Conservation (phyloP, 176 grass and related monocot species). For the Raddia distichophylla region DNA sequence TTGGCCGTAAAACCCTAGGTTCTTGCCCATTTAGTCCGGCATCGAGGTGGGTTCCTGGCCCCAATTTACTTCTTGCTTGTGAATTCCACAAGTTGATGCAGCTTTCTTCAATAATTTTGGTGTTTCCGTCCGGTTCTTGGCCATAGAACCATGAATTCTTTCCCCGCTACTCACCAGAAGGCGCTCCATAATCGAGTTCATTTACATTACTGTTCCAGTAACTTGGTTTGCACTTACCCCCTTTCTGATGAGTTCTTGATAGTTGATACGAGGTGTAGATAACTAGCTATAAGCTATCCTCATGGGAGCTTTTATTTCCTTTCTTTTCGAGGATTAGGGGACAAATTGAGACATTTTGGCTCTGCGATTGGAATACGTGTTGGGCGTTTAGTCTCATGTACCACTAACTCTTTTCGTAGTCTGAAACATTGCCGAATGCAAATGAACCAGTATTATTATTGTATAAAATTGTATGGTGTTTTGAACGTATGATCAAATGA, state of each 20-base stretch:
- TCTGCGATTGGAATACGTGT: not conserved
- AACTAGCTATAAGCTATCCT: too few relatives aligned
- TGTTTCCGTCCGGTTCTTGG: not conserved
- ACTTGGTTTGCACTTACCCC: not conserved
- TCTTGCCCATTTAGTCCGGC: slow-evolving; percentile 6
- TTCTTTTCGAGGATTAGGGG: not conserved
- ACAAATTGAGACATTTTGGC: not conserved
- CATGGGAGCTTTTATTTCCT: too few relatives aligned
- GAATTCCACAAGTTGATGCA: not conserved
- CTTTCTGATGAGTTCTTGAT: not conserved
- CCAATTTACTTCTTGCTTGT: not conserved
- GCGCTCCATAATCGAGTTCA: not conserved
- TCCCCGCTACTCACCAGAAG: not conserved
- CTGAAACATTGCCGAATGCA: not conserved
- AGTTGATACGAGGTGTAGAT: not conserved
- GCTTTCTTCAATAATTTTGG: not conserved
- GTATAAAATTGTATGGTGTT: not conserved
- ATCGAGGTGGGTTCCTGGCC: not conserved
- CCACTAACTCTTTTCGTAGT: not conserved
- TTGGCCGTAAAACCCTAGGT: not conserved
- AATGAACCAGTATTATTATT: not conserved
- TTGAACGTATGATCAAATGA: too few relatives aligned
- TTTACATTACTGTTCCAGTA: not conserved
- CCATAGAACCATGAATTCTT: not conserved
- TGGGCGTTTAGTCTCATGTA: not conserved